Conservation (phyloP, 73 alveolate species). For the Durusdinium trenchii region DNA sequence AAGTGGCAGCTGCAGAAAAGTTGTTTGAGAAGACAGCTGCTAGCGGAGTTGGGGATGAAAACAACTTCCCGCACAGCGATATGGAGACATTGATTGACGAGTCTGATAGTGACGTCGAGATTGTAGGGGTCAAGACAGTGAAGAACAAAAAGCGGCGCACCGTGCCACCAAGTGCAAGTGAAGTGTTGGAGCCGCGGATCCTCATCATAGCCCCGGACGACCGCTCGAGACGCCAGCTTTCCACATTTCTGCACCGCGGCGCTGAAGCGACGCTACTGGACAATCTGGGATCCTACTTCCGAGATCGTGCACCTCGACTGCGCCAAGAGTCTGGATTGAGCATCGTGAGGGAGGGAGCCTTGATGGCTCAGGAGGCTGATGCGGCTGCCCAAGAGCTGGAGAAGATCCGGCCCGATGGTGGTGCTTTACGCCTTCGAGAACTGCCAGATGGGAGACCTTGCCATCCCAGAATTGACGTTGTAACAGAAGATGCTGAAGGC, state of each 20-base stretch:
- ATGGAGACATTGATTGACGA: not conserved
- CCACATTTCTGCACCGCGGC: conserved; percentile 78
- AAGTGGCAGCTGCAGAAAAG: conserved; percentile 43
- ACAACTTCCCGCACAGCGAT: not conserved
- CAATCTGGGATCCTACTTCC: conserved; percentile 63
- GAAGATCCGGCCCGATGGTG: conserved; percentile 20
- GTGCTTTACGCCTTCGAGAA: conserved; percentile 24
- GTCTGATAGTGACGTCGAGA: conserved; percentile 74
- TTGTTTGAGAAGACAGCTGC: not conserved
- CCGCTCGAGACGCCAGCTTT: conserved; percentile 81
- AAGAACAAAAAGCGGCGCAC: conserved; percentile 45
- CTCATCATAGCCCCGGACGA: conserved; percentile 85
- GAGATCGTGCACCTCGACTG: not conserved
- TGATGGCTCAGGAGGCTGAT: conserved; percentile 70
- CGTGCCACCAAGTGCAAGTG: not conserved
- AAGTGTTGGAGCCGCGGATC: conserved; percentile 73
- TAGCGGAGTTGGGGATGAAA: not conserved
- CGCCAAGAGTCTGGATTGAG: not conserved
- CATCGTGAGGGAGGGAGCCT: not conserved
- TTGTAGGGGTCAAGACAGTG: not conserved
- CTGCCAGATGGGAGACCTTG: conserved; percentile 66
- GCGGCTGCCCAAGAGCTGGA: conserved; percentile 58
- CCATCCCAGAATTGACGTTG: conserved; percentile 71
- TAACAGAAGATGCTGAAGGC: conserved; percentile 72
- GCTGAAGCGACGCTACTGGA: conserved; percentile 69